Evolutionary conservation across 805 yeast species (phyloP), one percentile per base, ranked within the genome.

Genomic region (Yueomyces sinensis): DNA sequence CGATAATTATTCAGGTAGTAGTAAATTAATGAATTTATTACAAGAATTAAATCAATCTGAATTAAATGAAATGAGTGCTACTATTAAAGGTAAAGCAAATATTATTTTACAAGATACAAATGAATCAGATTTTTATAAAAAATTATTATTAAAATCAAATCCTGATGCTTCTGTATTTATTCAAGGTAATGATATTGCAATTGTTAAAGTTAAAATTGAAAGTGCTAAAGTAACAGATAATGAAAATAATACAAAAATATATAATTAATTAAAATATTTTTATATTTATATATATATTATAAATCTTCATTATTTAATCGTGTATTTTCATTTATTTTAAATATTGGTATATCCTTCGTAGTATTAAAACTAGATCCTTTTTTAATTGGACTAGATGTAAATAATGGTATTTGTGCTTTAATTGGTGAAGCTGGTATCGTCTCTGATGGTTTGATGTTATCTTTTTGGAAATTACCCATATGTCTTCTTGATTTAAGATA

Each of bases 181-280:
- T 37, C 68, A 62, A 28, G 71, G 74, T 34, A 80, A 72, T 13
- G 72, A 77, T 36, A 72, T 71, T 35, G 79, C 79, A 1, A 66
- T 83, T 34, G 65, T 86, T 15, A 63, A 80, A 39, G 74, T 84
- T 28, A 66, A 68, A 47, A 65, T 87, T 30, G 67, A 66, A 31
- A 67, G 71, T 29, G 86, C 84, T 18, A 79, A 78, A 47, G 81
- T 86, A 17, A 82, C 93, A 11, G 95, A 87, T 48, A 68, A 74
- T 7, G 73, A 79, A 32, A 75, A 81, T 54, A 76, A 79, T 43
- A 54, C 62, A 9, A 44, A 47, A 30, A 43, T 52, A 16, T 60
- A 57, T 37, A 45, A 52, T 34, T 59, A 33, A 43, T n/a, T n/a
- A n/a, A n/a, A n/a, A n/a, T n/a, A n/a, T n/a, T n/a, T n/a, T n/a